A percentile compares a stretch with the other conserved stretches of the same genome.
phyloP scores from a whole-genome alignment of 148 eudicot genomes.

The Vaccinium darrowii region DNA sequence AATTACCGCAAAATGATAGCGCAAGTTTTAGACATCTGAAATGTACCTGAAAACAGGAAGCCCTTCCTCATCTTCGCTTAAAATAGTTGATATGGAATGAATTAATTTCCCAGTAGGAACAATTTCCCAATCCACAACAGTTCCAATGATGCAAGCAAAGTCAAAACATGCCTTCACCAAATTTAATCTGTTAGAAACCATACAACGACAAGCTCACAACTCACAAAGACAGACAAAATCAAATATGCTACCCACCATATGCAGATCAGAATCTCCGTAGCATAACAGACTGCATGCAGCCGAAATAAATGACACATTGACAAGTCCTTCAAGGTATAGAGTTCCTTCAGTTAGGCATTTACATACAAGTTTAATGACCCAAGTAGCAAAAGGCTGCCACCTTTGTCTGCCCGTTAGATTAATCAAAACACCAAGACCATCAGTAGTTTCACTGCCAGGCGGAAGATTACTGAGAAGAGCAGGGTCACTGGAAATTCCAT shows the following conservation, averaged over 20 bases:
- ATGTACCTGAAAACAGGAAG: conserved; percentile 65
- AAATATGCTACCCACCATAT: conserved; percentile 58
- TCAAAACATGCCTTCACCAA: conserved; percentile 93
- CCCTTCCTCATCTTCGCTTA: conserved; percentile 54
- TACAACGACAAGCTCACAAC: conserved; percentile 11
- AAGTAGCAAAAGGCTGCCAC: conserved; percentile 76
- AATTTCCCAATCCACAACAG: conserved; percentile 50
- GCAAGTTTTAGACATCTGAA: conserved; percentile 4
- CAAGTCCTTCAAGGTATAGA: conserved; percentile 80
- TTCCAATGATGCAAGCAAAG: conserved; percentile 62
- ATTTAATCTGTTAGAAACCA: conserved; percentile 22
- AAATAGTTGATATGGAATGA: conserved; percentile 47
- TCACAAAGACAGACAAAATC: conserved; percentile 16
- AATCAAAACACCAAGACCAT: conserved; percentile 57
- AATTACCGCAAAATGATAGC: not conserved
- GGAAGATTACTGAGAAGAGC: conserved; percentile 60
- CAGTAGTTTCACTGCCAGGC: conserved; percentile 46
- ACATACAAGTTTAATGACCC: conserved; percentile 64
- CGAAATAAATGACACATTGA: conserved; percentile 54
- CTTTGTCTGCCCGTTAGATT: conserved; percentile 58
- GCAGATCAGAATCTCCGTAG: conserved; percentile 72
- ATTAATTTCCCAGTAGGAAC: conserved; percentile 70
- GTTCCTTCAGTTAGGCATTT: conserved; percentile 88
- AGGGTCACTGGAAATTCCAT: conserved; percentile 37
- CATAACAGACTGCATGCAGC: conserved; percentile 71